phyloP scores from a whole-genome alignment of 108 stramenopile species.

The Nannochloropsis salina region DNA sequence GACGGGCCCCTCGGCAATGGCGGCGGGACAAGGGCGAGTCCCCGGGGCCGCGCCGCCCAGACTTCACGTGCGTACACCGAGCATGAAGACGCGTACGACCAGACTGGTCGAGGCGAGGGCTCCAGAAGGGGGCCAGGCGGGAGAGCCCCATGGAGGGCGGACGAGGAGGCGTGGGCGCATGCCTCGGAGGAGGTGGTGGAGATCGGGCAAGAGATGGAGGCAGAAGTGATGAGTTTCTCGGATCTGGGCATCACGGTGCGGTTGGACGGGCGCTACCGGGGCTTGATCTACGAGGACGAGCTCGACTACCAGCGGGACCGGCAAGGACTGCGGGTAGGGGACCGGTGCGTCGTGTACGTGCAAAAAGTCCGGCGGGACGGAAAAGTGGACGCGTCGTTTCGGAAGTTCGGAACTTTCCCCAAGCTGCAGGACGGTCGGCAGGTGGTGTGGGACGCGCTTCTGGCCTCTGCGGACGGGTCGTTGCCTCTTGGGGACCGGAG shows the following conservation, averaged over 20 bases:
- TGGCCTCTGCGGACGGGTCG: neutral
- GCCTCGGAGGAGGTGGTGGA: constrained; percentile 2
- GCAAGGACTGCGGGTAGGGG: constrained; percentile 8
- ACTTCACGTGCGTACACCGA: neutral
- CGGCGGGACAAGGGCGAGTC: neutral
- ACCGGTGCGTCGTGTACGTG: neutral
- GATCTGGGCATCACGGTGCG: neutral
- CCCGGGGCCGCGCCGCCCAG: neutral
- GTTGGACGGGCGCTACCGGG: neutral
- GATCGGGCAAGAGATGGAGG: neutral
- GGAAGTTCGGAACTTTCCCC: neutral
- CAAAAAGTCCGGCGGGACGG: neutral
- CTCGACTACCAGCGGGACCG: neutral
- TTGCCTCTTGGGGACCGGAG: neutral
- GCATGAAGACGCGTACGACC: neutral
- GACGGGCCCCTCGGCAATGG: neutral
- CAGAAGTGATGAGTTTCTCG: neutral
- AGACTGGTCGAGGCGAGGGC: neutral
- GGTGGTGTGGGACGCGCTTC: neutral
- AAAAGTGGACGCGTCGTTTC: neutral
- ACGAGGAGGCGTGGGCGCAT: neutral
- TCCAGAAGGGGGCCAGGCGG: neutral
- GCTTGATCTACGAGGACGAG: constrained; percentile 17
- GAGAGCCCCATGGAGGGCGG: neutral
- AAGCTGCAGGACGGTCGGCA: neutral